These are phyloP conservation scores for Phialocephala subalpina DNA, from an alignment of 2,329 filamentous ascomycete genomes.

Conservation along the genomic window DNA sequence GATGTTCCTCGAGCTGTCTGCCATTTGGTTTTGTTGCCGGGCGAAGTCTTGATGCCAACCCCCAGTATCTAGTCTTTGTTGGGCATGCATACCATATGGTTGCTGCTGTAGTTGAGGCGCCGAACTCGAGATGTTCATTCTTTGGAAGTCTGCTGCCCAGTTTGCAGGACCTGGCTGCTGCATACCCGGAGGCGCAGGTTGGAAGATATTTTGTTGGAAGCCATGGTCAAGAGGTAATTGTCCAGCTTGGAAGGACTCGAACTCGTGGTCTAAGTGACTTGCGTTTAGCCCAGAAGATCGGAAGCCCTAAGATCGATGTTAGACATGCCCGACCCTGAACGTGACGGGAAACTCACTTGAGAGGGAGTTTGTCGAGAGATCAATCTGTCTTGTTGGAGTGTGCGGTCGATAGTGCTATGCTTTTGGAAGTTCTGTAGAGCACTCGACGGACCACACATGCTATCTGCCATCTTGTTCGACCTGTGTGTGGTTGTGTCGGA, in stretches of 20 bases:
- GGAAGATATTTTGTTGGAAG: slow-evolving; percentile 34
- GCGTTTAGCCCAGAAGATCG: slow-evolving; percentile 62
- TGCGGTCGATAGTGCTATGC: slow-evolving; percentile 70
- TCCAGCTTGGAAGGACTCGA: slow-evolving; percentile 72
- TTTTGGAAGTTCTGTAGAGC: slow-evolving; percentile 76
- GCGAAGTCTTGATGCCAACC: slow-evolving; percentile 69
- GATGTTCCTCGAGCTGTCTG: slow-evolving; percentile 27
- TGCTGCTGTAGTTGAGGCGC: slow-evolving; percentile 44
- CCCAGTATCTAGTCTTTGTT: slow-evolving; percentile 33
- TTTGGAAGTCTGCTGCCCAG: slow-evolving; percentile 56
- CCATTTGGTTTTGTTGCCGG: slow-evolving; percentile 43
- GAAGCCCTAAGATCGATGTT: slow-evolving; percentile 59
- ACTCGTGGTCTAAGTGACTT: slow-evolving; percentile 69
- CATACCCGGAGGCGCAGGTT: slow-evolving; percentile 26
- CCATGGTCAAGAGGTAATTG: slow-evolving; percentile 46
- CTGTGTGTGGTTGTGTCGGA: slow-evolving; percentile 2
- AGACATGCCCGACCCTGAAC: slow-evolving; percentile 3
- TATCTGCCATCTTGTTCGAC: slow-evolving; percentile 63
- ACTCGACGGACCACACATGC: slow-evolving; percentile 76
- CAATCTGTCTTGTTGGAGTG: slow-evolving; percentile 75
- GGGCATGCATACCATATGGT: slow-evolving; percentile 27
- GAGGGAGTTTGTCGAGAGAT: slow-evolving; percentile 59
- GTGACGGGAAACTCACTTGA: slow-evolving; percentile 54
- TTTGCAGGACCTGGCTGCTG: slow-evolving; percentile 32
- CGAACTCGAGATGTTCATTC: slow-evolving; percentile 49